Base-by-base conservation (phyloP, 2,329 filamentous ascomycete genomes). In the Aspergillus caelatus region DNA sequence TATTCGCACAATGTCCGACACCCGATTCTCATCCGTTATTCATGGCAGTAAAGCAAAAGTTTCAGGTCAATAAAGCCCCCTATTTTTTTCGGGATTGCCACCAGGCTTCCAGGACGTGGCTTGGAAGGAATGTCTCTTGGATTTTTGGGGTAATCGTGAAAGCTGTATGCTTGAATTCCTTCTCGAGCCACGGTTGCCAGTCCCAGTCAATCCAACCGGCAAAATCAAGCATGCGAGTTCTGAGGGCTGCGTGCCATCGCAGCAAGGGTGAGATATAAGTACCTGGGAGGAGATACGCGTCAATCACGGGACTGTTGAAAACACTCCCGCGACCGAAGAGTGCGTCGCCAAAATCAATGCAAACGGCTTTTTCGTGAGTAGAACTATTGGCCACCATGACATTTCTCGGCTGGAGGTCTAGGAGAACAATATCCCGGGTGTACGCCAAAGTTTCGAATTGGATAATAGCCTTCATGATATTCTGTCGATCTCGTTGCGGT, bases 201-300 rank as follows among this genome's bases (percentile, higher is more conserved):
- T 70, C 68, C 70, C 69, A 72, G 55, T 72, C 67, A 62, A 71
- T 62, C 67, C 68, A 72, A 11, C 68, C 60, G 43, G 32, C 26
- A 41, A 69, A 70, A 34, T 62, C 23, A 34, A 39, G 30, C 26
- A 23, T 50, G 30, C 41, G 57, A 12, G 21, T n/a, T 41, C 39
- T 19, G 39, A 41, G n/a, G 39, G 7, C 39, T 30, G 30, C 56
- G 21, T 63, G 55, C 67, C 69, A 71, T 19, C 65, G 62, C 30
- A 71, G 48, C 19, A 64, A 34, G n/a, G 70, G 69, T 32, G 64
- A 69, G 28, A 71, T 65, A 34, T 70, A 70, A 19, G 62, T 26
- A 21, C 68, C 63, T 11, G 58, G 46, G 26, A 69, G 64, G 41
- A 19, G 12, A 10, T 65, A 60, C 16, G 56, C 3, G 11, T 58